These are phyloP conservation scores for Chimonanthus salicifolius DNA, from an alignment of 164 flowering plant species.

Conservation along the genomic window DNA sequence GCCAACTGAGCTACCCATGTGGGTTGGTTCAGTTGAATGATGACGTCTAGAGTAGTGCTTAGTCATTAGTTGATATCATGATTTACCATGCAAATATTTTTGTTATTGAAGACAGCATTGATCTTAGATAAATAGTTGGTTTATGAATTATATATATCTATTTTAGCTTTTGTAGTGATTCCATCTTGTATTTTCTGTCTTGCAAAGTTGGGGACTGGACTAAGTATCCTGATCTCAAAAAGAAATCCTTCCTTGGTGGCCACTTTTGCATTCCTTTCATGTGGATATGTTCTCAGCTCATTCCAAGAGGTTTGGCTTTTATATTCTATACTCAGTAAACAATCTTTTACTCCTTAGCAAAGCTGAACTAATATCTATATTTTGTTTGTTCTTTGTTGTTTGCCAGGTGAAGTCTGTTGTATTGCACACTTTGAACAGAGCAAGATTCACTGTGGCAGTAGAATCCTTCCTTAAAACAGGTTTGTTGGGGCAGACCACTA, in stretches of 20 bases:
- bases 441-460: slow-evolving; percentile 87
- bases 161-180: slow-evolving; percentile 16
- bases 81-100: not conserved
- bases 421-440: slow-evolving; percentile 80
- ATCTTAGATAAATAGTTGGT: not conserved
- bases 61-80: not conserved
- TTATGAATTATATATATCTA: not conserved
- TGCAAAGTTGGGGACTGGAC: slow-evolving; percentile 88
- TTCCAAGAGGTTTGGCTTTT: slow-evolving; percentile 69
- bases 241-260: slow-evolving; percentile 78
- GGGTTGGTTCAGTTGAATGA: no score
- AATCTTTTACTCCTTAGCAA: not conserved
- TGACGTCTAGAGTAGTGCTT: no score
- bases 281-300: slow-evolving; percentile 91
- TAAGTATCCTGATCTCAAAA: slow-evolving; percentile 83
- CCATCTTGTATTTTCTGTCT: slow-evolving; percentile 16
- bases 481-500: slow-evolving; percentile 5
- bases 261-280: slow-evolving; percentile 85
- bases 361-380: not conserved
- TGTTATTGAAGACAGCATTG: not conserved
- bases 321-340: not conserved
- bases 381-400: not conserved
- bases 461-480: slow-evolving; percentile 96
- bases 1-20: no score
- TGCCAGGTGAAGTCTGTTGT: slow-evolving; percentile 87